These are phyloP conservation scores for Linnemannia schmuckeri DNA, from an alignment of 192 early-diverging fungal species.

Conservation along the genomic window DNA sequence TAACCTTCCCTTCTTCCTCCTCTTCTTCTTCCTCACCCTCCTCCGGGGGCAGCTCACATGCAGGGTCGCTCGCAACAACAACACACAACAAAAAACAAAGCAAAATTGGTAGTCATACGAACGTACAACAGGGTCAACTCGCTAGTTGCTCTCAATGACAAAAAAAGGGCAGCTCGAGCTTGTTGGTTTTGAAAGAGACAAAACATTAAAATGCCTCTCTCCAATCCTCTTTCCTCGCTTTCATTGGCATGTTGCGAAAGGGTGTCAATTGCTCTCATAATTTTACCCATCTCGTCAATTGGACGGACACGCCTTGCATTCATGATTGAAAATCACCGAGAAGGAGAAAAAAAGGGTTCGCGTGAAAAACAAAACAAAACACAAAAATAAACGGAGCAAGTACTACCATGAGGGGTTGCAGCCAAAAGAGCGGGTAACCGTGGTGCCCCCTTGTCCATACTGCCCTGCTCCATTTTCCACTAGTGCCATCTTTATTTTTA, in stretches of 20 bases:
- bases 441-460: background rate
- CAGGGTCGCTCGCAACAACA: background rate
- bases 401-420: no score
- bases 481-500: background rate
- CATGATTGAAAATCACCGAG: conserved; percentile 4
- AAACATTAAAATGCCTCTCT: background rate
- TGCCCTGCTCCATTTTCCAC: background rate
- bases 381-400: background rate
- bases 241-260: background rate
- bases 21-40: background rate
- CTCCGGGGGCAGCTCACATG: background rate
- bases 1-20: background rate
- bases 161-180: background rate
- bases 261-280: background rate
- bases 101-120: background rate
- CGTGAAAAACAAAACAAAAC: background rate
- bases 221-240: background rate
- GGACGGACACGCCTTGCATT: background rate
- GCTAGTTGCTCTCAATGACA: background rate
- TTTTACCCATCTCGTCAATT: background rate
- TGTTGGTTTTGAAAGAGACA: background rate
- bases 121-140: conserved; percentile 1
- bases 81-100: background rate
- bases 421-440: background rate
- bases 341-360: background rate